Evolutionary conservation across 2,329 filamentous ascomycete genomes (phyloP).

Genomic region (Xylariaceae sp.): DNA sequence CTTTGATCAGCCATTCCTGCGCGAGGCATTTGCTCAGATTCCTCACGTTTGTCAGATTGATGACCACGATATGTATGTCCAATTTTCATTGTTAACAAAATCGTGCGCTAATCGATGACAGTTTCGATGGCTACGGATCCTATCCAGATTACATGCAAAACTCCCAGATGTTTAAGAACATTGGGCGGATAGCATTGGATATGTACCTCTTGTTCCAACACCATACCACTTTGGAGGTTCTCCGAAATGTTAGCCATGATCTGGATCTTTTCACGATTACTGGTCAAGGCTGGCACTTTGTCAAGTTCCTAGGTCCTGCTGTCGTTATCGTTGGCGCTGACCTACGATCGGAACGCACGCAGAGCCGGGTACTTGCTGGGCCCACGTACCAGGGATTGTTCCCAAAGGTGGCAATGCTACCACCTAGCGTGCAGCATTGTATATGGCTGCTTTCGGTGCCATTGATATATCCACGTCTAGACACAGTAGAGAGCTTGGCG

Average conservation of each 20-base stretch:
- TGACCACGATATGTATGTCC: constrained; percentile 92
- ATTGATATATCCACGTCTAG: constrained; percentile 83
- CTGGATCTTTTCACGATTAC: constrained; percentile 94
- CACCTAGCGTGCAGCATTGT: constrained; percentile 91
- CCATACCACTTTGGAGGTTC: constrained; percentile 89
- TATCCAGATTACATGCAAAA: constrained; percentile 99
- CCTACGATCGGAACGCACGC: constrained; percentile 85
- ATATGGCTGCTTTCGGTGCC: constrained; percentile 95
- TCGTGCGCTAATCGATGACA: constrained; percentile 29
- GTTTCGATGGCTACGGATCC: constrained; percentile 94
- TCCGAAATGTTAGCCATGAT: constrained; percentile 84
- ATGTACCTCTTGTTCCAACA: constrained; percentile 99
- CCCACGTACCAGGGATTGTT: constrained; percentile 97
- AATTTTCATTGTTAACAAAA: not conserved
- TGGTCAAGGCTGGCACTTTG: constrained; percentile 96
- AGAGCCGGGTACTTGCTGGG: constrained; percentile 87
- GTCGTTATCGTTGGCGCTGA: constrained; percentile 88
- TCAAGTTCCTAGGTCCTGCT: constrained; percentile 91
- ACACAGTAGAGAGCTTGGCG: constrained; percentile 85
- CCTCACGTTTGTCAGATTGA: constrained; percentile 90
- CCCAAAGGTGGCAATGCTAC: constrained; percentile 86
- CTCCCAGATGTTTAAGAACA: constrained; percentile 97
- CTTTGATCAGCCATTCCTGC: constrained; percentile 91
- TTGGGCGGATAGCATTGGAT: constrained; percentile 88
- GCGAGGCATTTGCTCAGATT: constrained; percentile 96